Base-by-base conservation (phyloP, 768 basidiomycete genomes). In the Phaffia tasmanica region DNA sequence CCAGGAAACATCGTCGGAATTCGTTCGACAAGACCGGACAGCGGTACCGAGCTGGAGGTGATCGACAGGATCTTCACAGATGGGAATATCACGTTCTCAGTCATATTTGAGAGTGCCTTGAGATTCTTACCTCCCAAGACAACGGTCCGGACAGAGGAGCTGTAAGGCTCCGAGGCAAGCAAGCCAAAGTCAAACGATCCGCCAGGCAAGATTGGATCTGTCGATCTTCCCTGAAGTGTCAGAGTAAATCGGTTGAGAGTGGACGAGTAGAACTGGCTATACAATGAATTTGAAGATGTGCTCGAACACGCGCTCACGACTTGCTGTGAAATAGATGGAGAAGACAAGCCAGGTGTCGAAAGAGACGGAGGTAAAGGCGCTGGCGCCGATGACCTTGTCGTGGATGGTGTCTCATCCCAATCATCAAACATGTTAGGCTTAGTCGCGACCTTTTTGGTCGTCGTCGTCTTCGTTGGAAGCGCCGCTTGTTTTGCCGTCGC, bases 191-290 rank as follows among this genome's bases (percentile, higher is more conserved):
- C 55, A 19, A 64, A 56, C 35, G 19, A 15, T 15, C 63, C 63
- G 23, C 54, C 57, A 9, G 63, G 63, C 27, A 64, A 56, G 25
- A 25, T 16, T 4, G 63, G 54, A 46, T 56, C n/a, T 15, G 63
- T 54, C 18, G 55, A 47, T 29, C 42, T 32, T 21, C 54, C 27
- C n/a, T 54, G 46, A 11, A 64, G 55, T 6, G 55, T 23, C 19
- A 64, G 55, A 7, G 21, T 57, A 56, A 54, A 64, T 18, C 42
- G 21, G 25, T 51, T 54, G 18, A 18, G 25, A 19, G 32, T 23
- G 15, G 63, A n/a, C 54, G 47, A 56, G 63, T 64, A 64, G 25
- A 51, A 51, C 6, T 23, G 30, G 25, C 51, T 35, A 11, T 51
- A 32, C 6, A 42, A 42, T 42, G 35, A 42, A 11, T 42, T 42